A percentile compares a stretch with the other conserved stretches of the same genome.
These are phyloP conservation scores for Phallus indusiatus DNA, from an alignment of 768 basidiomycete genomes.

Conservation along the genomic window DNA sequence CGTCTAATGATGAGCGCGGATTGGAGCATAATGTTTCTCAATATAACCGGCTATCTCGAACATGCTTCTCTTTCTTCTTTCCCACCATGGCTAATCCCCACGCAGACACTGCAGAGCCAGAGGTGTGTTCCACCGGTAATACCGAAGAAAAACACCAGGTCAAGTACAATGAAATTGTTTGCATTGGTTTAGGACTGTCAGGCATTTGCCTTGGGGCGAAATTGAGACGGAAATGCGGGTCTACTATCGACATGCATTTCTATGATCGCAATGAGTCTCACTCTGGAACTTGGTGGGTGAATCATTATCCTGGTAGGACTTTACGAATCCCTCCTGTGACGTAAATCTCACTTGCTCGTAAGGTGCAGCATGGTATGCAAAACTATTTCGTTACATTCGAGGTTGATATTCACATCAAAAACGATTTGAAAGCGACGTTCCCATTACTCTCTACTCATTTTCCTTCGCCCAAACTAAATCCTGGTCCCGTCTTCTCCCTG, in stretches of 20 bases:
- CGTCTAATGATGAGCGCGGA: too few relatives aligned
- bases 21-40: too few relatives aligned
- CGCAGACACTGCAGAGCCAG: too few relatives aligned
- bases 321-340: too few relatives aligned
- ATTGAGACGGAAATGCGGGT: constrained; percentile 15
- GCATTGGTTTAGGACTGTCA: constrained; percentile 15
- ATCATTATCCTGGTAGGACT: not conserved
- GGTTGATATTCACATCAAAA: not conserved
- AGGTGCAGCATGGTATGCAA: not conserved
- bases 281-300: constrained; percentile 13
- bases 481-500: not conserved
- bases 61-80: too few relatives aligned
- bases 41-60: too few relatives aligned
- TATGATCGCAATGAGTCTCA: constrained; percentile 11
- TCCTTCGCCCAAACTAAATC: constrained; percentile 4
- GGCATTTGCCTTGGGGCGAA: constrained; percentile 17
- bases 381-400: not conserved
- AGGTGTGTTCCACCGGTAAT: too few relatives aligned
- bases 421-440: constrained; percentile 1
- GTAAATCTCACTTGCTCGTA: too few relatives aligned
- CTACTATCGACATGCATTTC: constrained; percentile 14
- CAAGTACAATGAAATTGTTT: constrained; percentile 1
- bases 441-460: not conserved
- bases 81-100: too few relatives aligned
- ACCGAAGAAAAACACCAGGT: too few relatives aligned